Percentiles rank a stretch among this genome's conserved stretches.
Conservation (phyloP, 805 yeast species). For the Tetrapisispora fleetii region DNA sequence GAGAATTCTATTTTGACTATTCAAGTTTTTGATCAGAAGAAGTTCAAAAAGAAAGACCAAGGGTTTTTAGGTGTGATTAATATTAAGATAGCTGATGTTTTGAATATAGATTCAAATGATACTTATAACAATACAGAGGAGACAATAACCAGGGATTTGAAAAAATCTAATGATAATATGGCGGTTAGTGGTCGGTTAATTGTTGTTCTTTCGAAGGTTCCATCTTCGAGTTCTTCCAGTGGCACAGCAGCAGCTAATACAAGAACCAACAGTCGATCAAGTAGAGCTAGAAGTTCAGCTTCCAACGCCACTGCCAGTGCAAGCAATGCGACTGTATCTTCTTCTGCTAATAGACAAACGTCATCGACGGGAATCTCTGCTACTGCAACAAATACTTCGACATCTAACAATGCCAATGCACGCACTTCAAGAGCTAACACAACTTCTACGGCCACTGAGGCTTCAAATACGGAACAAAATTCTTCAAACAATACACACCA, state of each 20-base stretch:
- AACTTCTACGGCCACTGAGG: background rate
- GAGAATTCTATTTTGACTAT: slow-evolving; percentile 81
- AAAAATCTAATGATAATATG: slow-evolving; percentile 81
- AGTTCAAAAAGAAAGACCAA: slow-evolving; percentile 96
- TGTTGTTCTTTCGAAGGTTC: slow-evolving; percentile 51
- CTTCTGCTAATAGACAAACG: background rate
- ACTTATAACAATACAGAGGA: slow-evolving; percentile 40
- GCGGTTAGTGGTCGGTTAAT: slow-evolving; percentile 91
- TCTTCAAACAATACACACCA: slow-evolving; percentile 38
- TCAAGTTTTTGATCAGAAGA: slow-evolving; percentile 94
- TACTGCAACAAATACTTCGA: background rate
- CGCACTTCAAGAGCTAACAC: slow-evolving; percentile 5
- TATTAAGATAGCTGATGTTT: slow-evolving; percentile 75
- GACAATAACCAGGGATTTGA: slow-evolving; percentile 86
- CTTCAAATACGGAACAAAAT: slow-evolving; percentile 9
- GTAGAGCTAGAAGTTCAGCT: slow-evolving; percentile 13
- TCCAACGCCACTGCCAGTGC: slow-evolving; percentile 13
- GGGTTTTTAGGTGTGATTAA: slow-evolving; percentile 96
- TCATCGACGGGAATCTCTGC: slow-evolving; percentile 3
- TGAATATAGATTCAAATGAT: slow-evolving; percentile 7
- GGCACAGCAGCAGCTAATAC: slow-evolving; percentile 4
- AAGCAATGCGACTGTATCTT: slow-evolving; percentile 1
- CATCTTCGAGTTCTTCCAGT: slow-evolving; percentile 20
- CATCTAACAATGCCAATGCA: background rate
- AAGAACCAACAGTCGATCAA: background rate